Evolutionary conservation across 768 basidiomycete species (phyloP), one percentile per base, ranked within the genome.

Genomic region (Lactarius sanguifluus): DNA sequence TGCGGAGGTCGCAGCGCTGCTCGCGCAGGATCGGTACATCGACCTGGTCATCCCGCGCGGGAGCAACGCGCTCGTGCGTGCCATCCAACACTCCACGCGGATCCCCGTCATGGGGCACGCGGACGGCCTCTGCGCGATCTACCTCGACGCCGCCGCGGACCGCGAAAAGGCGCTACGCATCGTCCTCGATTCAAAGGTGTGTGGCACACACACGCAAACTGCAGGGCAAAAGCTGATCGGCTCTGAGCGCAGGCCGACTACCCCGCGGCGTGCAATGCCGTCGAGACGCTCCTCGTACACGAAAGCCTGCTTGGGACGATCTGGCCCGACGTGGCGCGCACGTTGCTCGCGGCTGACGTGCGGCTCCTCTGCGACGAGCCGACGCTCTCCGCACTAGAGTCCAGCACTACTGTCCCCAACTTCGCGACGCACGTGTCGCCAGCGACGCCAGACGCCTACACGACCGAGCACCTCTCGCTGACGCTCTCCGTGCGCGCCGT

Each of bases 61-160:
- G 7, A 95, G 96, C 73, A 96, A 96, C 71, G 85, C 83, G 68
- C 86, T 99, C 15, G 97, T 98, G 32, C 82, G 80, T 71, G 90
- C 81, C 75, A 97, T 99, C 65, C 94, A 98, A 75, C 90, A 91
- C 64, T 86, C 81, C 69, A 97, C 96, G 0, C 83, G 90, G 65
- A 98, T 99, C 67, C 90, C 97, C 2, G 97, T 99, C 54, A 98
- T 99, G 95, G 97, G 97, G 1, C 97, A 99, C 73, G 96, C 97
- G 8, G 97, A 99, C 76, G 97, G 97, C 1, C 79, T 98, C 10
- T 99, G 97, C 76, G 85, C 87, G 23, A 86, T 97, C 6, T 98
- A 89, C 75, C 78, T 99, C 6, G 96, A 99, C 76, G 88, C 91
- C 71, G 80, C 82, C 34, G 96, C 96, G 0, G 85, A 91, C 70